Evolutionary conservation across 805 yeast species (phyloP).

Genomic region (Kurtzmaniella cleridarum): DNA sequence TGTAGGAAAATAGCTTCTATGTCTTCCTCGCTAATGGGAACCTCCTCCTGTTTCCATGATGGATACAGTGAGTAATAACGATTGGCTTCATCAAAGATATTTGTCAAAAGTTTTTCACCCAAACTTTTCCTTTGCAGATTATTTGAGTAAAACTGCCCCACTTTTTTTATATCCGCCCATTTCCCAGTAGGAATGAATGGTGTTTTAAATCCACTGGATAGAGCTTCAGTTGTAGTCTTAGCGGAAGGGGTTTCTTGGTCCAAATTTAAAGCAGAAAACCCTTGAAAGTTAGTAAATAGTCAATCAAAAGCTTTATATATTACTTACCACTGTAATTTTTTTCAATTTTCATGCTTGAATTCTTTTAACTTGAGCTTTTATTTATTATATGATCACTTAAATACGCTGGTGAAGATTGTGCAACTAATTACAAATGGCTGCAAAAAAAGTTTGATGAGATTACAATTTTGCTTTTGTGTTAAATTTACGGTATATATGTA

Average conservation of each 20-base stretch:
- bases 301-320: too few species aligned
- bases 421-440: too few species aligned
- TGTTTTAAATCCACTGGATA: slow-evolving; percentile 37
- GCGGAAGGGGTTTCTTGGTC: neutral
- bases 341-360: too few species aligned
- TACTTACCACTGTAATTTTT: too few species aligned
- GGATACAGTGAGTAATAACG: slow-evolving; percentile 49
- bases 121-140: slow-evolving; percentile 19
- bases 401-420: too few species aligned
- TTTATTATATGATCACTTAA: too few species aligned
- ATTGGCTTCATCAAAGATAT: slow-evolving; percentile 39
- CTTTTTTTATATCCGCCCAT: slow-evolving; percentile 36
- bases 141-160: slow-evolving; percentile 26
- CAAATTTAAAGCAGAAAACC: neutral
- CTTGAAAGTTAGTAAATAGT: too few species aligned
- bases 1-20: slow-evolving; percentile 54
- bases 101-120: slow-evolving; percentile 32
- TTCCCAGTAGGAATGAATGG: slow-evolving; percentile 38
- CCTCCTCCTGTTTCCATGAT: slow-evolving; percentile 40
- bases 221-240: slow-evolving; percentile 1
- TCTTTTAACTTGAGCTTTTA: too few species aligned
- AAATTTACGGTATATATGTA: too few species aligned
- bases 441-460: too few species aligned
- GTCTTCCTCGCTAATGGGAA: slow-evolving; percentile 47
- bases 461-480: too few species aligned